Conservation (phyloP, 2,329 filamentous ascomycete species). For the Aspergillus hiratsukae region DNA sequence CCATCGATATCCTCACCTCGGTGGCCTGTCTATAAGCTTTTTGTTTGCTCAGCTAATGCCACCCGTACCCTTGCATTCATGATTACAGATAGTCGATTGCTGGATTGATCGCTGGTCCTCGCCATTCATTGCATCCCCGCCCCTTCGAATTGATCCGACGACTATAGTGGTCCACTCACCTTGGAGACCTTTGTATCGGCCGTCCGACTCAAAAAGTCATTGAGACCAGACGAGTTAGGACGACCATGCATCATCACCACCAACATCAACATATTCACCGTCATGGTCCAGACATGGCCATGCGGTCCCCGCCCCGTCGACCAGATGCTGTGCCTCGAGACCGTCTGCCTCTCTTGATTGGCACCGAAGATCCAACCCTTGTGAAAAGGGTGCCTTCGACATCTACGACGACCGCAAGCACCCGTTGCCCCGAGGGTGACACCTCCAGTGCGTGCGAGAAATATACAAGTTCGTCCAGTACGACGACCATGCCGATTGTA, state of each 20-base stretch:
- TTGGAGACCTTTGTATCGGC: neutral
- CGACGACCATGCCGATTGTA: constrained; percentile 62
- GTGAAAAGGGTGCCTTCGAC: constrained; percentile 23
- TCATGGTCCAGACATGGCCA: constrained; percentile 22
- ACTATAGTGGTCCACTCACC: neutral
- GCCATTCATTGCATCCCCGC: neutral
- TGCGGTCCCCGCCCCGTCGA: constrained; percentile 15
- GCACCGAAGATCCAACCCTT: constrained; percentile 21
- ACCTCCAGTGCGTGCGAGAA: constrained; percentile 52
- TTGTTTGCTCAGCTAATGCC: neutral
- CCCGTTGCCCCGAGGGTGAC: constrained; percentile 20
- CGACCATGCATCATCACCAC: constrained; percentile 20
- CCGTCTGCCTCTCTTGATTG: constrained; percentile 19
- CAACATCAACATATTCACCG: constrained; percentile 21
- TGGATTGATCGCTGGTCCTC: neutral
- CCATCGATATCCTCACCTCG: neutral
- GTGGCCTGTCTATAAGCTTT: neutral
- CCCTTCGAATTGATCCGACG: neutral
- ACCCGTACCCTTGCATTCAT: neutral
- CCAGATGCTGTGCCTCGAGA: constrained; percentile 25
- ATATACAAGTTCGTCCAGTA: constrained; percentile 48
- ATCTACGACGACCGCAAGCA: constrained; percentile 11
- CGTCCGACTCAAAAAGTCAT: neutral
- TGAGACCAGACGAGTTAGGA: constrained; percentile 4
- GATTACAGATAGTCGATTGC: neutral